phyloP scores from a whole-genome alignment of 306 rosid genomes.

The Lablab purpureus region DNA sequence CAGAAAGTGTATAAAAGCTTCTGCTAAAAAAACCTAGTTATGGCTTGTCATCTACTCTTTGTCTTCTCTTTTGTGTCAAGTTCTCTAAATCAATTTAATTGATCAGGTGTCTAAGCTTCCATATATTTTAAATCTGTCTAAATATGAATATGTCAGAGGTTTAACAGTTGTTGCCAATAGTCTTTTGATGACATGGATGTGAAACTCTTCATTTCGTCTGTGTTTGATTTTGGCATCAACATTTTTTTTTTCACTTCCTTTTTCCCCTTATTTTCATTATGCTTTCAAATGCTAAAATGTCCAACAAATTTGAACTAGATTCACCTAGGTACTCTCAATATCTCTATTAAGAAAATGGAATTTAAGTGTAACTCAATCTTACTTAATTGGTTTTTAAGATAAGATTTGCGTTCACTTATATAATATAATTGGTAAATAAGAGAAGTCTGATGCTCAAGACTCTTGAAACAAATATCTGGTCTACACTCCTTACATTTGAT shows the following conservation, averaged over 20 bases:
- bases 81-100: background rate
- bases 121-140: background rate
- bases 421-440: too few species aligned
- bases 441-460: background rate
- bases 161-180: background rate
- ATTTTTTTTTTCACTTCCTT: too few species aligned
- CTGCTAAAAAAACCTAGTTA: background rate
- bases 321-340: background rate
- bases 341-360: too few species aligned
- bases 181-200: too few species aligned
- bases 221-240: too few species aligned
- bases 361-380: too few species aligned
- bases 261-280: background rate
- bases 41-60: background rate
- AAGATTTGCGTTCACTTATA: too few species aligned
- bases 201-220: too few species aligned
- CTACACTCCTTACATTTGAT: background rate
- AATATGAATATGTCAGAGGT: background rate
- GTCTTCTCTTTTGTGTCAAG: background rate
- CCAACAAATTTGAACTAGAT: background rate
- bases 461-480: background rate
- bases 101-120: background rate
- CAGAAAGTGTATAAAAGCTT: background rate
- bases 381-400: too few species aligned
- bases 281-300: slow-evolving; percentile 21